These are phyloP conservation scores for Microdochium nivale DNA, from an alignment of 2,329 filamentous ascomycete species.

Conservation along the genomic window DNA sequence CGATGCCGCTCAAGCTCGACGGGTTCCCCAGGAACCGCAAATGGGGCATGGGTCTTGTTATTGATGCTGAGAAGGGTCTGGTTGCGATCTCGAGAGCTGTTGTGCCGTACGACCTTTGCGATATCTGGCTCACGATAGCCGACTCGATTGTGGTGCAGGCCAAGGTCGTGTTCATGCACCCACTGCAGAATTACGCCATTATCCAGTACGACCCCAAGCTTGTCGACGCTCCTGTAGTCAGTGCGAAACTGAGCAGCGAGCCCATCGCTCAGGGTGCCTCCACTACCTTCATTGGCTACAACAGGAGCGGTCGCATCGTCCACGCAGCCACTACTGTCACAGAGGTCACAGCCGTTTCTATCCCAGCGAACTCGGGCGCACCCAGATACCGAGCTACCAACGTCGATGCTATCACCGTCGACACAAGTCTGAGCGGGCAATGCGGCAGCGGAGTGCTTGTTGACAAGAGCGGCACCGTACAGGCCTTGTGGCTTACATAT, in stretches of 20 bases:
- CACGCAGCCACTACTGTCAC: constrained; percentile 92
- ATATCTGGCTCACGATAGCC: constrained; percentile 91
- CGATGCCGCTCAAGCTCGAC: constrained; percentile 92
- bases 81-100: constrained; percentile 92
- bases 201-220: constrained; percentile 89
- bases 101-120: constrained; percentile 92
- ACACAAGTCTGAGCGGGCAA: constrained; percentile 82
- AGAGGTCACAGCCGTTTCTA: constrained; percentile 93
- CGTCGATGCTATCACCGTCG: constrained; percentile 92
- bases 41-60: constrained; percentile 93
- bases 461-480: constrained; percentile 81
- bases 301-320: constrained; percentile 87
- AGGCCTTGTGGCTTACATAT: constrained; percentile 95
- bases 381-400: constrained; percentile 93
- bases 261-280: constrained; percentile 87
- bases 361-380: constrained; percentile 85
- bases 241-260: constrained; percentile 71
- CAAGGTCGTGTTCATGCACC: constrained; percentile 92
- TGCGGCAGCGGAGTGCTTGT: constrained; percentile 92
- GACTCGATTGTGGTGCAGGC: constrained; percentile 92
- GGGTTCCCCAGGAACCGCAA: constrained; percentile 94
- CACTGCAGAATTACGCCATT: constrained; percentile 92
- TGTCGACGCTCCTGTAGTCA: constrained; percentile 89
- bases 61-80: constrained; percentile 91
- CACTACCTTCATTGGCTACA: constrained; percentile 97